Evolutionary conservation across 768 basidiomycete genomes (phyloP).

Genomic region (Leccinellum luteum): DNA sequence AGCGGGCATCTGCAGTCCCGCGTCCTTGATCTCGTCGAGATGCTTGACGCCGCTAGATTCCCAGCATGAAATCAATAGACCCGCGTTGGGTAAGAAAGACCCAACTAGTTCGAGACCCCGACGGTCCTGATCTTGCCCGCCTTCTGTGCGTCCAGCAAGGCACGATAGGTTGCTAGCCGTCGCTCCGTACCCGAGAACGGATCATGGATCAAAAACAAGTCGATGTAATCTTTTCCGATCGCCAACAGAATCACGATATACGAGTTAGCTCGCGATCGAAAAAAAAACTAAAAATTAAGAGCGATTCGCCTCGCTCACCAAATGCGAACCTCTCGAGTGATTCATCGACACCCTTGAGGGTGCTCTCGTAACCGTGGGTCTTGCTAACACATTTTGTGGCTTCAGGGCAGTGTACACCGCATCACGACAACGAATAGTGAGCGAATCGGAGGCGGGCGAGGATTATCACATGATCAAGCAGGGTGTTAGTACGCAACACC

Average conservation of each 20-base stretch:
- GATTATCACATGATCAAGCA: neutral
- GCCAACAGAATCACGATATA: neutral
- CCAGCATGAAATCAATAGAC: neutral
- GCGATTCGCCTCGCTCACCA: conserved; percentile 40
- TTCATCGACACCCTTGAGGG: conserved; percentile 54
- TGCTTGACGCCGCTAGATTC: conserved; percentile 62
- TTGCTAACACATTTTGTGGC: conserved; percentile 64
- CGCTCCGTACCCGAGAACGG: conserved; percentile 59
- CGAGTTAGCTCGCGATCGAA: neutral
- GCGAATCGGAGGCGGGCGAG: neutral
- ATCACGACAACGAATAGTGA: neutral
- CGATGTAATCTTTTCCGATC: conserved; percentile 51
- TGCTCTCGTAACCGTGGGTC: conserved; percentile 61
- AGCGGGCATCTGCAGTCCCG: conserved; percentile 61
- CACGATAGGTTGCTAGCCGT: conserved; percentile 71
- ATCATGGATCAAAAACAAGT: conserved; percentile 79
- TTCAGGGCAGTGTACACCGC: neutral
- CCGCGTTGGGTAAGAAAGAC: neutral
- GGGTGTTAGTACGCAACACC: neutral
- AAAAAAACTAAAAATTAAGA: neutral
- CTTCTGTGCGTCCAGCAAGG: conserved; percentile 58
- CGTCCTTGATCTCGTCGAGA: conserved; percentile 66
- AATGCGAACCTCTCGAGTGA: conserved; percentile 60
- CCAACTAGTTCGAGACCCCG: conserved; percentile 87
- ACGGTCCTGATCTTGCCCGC: conserved; percentile 67